Conservation (phyloP, 495 filamentous ascomycete genomes). For the Xylaria grammica region DNA sequence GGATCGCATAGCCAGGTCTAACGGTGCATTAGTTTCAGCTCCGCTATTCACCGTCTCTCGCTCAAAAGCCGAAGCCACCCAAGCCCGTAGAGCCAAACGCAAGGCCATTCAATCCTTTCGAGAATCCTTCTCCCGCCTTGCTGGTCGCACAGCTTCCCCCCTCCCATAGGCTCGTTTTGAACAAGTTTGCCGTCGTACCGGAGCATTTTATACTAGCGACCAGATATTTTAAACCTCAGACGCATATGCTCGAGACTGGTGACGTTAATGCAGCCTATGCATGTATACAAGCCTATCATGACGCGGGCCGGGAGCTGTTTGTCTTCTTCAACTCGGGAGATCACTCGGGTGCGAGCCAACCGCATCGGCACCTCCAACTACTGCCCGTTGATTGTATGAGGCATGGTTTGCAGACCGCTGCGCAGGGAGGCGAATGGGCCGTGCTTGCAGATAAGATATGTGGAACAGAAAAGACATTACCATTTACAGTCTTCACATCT, state of each 20-base stretch:
- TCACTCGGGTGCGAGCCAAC: constrained; percentile 78
- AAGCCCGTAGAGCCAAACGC: constrained; percentile 44
- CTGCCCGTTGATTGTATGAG: constrained; percentile 73
- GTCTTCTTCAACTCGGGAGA: constrained; percentile 85
- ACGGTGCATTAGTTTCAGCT: constrained; percentile 65
- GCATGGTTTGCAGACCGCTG: constrained; percentile 44
- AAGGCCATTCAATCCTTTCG: constrained; percentile 70
- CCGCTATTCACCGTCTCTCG: constrained; percentile 76
- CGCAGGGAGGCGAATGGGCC: constrained; percentile 42
- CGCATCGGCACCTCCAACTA: constrained; percentile 81
- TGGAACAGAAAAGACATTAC: constrained; percentile 24
- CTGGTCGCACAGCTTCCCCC: constrained; percentile 63
- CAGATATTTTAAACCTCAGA: constrained; percentile 67
- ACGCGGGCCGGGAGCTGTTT: constrained; percentile 55
- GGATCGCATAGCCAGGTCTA: constrained; percentile 10
- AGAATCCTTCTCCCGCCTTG: constrained; percentile 65
- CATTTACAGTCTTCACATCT: constrained; percentile 38
- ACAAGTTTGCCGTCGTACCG: constrained; percentile 81
- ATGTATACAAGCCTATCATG: constrained; percentile 67
- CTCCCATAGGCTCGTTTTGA: constrained; percentile 72
- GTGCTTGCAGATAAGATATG: constrained; percentile 59
- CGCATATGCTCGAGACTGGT: constrained; percentile 65
- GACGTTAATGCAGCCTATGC: constrained; percentile 70
- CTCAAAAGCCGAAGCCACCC: constrained; percentile 67
- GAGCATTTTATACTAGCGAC: constrained; percentile 84